Evolutionary conservation across 768 basidiomycete genomes (phyloP).

Genomic region (Kwoniella bestiolae): DNA sequence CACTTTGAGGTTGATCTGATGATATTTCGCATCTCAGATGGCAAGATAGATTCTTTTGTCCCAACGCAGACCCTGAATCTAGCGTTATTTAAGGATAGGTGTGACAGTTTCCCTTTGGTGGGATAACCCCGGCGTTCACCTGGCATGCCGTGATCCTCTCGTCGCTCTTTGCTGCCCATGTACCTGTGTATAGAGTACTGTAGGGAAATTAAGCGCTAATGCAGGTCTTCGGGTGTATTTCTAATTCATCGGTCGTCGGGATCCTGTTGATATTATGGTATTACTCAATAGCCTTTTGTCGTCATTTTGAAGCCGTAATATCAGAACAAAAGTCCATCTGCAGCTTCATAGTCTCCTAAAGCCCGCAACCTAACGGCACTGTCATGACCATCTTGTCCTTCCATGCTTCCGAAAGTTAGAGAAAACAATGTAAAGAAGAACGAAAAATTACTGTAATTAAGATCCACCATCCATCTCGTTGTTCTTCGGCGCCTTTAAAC

Average conservation of each 20-base stretch:
- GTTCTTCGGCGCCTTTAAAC: not conserved
- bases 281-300: too few relatives aligned
- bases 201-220: not conserved
- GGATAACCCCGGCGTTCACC: not conserved
- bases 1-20: too few relatives aligned
- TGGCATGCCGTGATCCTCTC: slow-evolving; percentile 5
- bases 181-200: not conserved
- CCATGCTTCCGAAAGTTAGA: not conserved
- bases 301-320: not conserved
- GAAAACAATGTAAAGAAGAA: not conserved
- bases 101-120: not conserved
- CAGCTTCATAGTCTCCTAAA: too few relatives aligned
- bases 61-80: not conserved
- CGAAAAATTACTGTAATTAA: not conserved
- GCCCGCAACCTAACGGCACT: too few relatives aligned
- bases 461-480: not conserved
- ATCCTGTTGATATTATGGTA: too few relatives aligned
- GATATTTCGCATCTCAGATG: too few relatives aligned
- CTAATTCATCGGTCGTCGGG: slow-evolving; percentile 10
- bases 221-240: slow-evolving; percentile 9
- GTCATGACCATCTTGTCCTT: too few relatives aligned
- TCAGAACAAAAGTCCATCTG: not conserved
- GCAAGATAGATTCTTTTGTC: too few relatives aligned
- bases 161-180: not conserved
- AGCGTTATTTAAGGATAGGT: slow-evolving; percentile 11